These are phyloP conservation scores for Leptographium galeiforme DNA, from an alignment of 2,329 filamentous ascomycete genomes.

Conservation along the genomic window DNA sequence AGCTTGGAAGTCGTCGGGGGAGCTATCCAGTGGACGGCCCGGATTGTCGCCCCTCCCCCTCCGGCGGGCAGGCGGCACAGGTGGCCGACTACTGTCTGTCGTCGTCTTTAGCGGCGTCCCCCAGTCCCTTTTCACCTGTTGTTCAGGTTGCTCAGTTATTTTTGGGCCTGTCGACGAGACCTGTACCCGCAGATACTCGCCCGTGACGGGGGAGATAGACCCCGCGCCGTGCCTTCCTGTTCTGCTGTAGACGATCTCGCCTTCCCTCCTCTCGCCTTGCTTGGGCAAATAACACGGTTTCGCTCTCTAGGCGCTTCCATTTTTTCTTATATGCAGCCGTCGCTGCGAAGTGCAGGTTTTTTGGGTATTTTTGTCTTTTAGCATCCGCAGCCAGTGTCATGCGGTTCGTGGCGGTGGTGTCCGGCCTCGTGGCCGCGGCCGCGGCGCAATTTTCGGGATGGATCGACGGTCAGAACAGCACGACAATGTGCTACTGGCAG, in stretches of 20 bases:
- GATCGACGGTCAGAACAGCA: slow-evolving; percentile 37
- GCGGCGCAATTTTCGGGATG: slow-evolving; percentile 34
- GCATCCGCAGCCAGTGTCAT: not conserved
- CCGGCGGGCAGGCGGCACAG: too few species aligned
- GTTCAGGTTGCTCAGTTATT: too few species aligned
- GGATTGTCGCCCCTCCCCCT: too few species aligned
- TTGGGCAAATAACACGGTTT: not conserved
- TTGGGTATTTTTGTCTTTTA: not conserved
- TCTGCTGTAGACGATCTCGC: not conserved
- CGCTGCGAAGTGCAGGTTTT: not conserved
- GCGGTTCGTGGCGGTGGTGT: not conserved
- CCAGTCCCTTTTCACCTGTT: too few species aligned
- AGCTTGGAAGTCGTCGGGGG: too few species aligned
- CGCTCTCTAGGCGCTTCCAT: not conserved
- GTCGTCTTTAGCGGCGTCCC: too few species aligned
- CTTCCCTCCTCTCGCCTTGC: not conserved
- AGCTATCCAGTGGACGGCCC: too few species aligned
- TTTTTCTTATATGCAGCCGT: not conserved
- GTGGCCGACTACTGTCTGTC: too few species aligned
- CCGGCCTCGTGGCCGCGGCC: slow-evolving; percentile 17
- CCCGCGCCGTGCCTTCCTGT: not conserved
- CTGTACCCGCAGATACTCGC: too few species aligned
- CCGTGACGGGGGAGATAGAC: not conserved
- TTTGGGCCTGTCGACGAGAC: too few species aligned
- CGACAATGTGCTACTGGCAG: slow-evolving; percentile 46